Percentiles rank a stretch among this genome's conserved stretches.
These are phyloP conservation scores for Monilinia fructigena DNA, from an alignment of 2,329 filamentous ascomycete species.

Conservation along the genomic window DNA sequence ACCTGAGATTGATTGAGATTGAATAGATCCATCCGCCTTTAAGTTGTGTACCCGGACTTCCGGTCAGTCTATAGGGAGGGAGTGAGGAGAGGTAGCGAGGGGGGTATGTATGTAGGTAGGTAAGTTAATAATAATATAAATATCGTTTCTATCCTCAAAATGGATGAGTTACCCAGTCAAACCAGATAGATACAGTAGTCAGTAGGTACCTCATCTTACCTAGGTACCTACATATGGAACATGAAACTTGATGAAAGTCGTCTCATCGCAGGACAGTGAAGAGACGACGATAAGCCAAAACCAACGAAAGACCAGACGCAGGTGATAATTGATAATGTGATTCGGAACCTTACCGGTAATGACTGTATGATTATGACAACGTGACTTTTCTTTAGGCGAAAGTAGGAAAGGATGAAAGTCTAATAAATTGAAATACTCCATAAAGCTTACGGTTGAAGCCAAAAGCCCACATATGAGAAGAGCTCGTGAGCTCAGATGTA, in stretches of 20 bases:
- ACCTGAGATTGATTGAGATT: constrained; percentile 14
- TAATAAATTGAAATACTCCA: not conserved
- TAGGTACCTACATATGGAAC: no score
- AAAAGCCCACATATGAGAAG: no score
- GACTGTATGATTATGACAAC: not conserved
- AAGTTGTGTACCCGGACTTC: constrained; percentile 3
- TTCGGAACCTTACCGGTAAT: not conserved
- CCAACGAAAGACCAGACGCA: not conserved
- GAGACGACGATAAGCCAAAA: not conserved
- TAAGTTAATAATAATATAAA: not conserved
- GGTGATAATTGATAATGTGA: not conserved
- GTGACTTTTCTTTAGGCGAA: constrained; percentile 8
- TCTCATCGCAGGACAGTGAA: not conserved
- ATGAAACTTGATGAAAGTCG: not conserved
- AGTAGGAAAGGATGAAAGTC: constrained; percentile 11
- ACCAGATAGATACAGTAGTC: no score
- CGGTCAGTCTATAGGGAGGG: not conserved
- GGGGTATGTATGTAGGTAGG: no score
- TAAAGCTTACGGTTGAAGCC: no score
- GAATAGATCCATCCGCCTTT: constrained; percentile 10
- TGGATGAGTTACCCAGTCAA: not conserved
- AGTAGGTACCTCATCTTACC: no score
- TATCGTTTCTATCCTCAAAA: not conserved
- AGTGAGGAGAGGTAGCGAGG: no score
- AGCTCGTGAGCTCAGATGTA: no score